Percentiles rank a stretch among this genome's conserved stretches.
phyloP scores from a whole-genome alignment of 805 yeast genomes.

The Cyberlindnera veronae region DNA sequence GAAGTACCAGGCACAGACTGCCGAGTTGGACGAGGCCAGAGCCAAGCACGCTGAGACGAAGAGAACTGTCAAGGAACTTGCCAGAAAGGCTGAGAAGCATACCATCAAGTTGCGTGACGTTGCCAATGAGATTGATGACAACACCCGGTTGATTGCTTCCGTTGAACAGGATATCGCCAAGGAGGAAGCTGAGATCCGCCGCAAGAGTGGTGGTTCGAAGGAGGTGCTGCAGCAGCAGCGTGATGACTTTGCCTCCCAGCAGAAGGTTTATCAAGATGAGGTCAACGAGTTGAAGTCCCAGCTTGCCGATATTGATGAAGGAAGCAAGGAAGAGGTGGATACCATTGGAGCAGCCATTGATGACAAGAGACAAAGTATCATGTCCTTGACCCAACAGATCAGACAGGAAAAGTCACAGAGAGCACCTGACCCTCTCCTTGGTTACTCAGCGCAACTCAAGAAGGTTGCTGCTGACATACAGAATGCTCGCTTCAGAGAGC shows the following conservation, averaged over 20 bases:
- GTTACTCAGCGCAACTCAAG: conserved; percentile 2
- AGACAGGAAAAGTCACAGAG: neutral
- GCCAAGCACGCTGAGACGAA: conserved; percentile 13
- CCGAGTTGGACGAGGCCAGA: conserved; percentile 22
- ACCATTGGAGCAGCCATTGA: conserved; percentile 6
- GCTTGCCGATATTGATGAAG: conserved; percentile 1
- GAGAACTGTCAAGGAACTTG: conserved; percentile 4
- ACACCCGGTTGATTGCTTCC: neutral
- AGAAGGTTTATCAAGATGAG: neutral
- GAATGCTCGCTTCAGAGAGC: conserved; percentile 37
- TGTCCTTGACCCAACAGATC: conserved; percentile 2
- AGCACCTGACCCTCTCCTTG: conserved; percentile 14
- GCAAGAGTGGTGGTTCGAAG: conserved; percentile 26
- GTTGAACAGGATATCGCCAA: conserved; percentile 15
- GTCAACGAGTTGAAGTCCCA: conserved; percentile 1
- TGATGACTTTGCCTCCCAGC: neutral
- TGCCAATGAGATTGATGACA: conserved; percentile 12
- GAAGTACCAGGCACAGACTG: conserved; percentile 9
- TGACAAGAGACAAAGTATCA: conserved; percentile 11
- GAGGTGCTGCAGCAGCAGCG: conserved; percentile 18
- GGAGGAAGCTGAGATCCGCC: conserved; percentile 29
- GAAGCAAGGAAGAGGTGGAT: conserved; percentile 6
- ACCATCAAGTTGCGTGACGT: conserved; percentile 20
- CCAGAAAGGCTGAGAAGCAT: conserved; percentile 17
- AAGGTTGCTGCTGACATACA: conserved; percentile 13